Evolutionary conservation across 352 stramenopile species (phyloP).

Genomic region (Pilasporangium apinafurcum): DNA sequence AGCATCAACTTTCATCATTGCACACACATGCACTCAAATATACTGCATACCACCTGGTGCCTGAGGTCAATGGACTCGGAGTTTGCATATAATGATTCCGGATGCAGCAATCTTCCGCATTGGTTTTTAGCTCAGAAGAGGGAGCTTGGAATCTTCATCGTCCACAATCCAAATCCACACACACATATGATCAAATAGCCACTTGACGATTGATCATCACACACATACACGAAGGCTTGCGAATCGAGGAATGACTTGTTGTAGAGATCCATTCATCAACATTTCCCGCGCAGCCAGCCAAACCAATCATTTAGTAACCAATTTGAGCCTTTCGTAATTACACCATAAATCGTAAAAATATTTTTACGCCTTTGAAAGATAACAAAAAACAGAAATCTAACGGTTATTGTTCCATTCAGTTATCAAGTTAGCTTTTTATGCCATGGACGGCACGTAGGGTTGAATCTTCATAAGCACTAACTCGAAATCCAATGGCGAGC

Average conservation of each 20-base stretch:
- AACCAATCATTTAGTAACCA: no score
- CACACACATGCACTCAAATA: conserved; percentile 21
- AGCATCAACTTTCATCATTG: conserved; percentile 82
- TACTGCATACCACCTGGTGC: conserved; percentile 6
- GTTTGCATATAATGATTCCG: conserved; percentile 88
- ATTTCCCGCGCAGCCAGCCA: no score
- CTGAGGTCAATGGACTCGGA: conserved; percentile 46
- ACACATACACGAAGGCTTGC: not conserved
- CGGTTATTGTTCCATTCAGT: no score
- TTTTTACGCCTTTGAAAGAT: no score
- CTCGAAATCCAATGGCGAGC: conserved; percentile 48
- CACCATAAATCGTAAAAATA: no score
- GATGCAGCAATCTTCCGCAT: conserved; percentile 83
- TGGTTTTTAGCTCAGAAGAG: conserved; percentile 75
- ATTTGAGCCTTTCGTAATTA: no score
- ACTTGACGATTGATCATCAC: no score
- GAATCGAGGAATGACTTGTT: no score
- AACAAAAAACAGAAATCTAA: no score
- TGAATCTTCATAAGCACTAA: conserved; percentile 39
- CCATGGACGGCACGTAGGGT: conserved; percentile 22
- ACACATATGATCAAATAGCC: no score
- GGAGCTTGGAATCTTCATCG: conserved; percentile 84
- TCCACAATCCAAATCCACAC: conserved; percentile 16
- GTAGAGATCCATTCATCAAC: no score
- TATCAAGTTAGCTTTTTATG: no score